phyloP scores from a whole-genome alignment of 2,329 filamentous ascomycete species.

The Trichoderma koningiopsis region DNA sequence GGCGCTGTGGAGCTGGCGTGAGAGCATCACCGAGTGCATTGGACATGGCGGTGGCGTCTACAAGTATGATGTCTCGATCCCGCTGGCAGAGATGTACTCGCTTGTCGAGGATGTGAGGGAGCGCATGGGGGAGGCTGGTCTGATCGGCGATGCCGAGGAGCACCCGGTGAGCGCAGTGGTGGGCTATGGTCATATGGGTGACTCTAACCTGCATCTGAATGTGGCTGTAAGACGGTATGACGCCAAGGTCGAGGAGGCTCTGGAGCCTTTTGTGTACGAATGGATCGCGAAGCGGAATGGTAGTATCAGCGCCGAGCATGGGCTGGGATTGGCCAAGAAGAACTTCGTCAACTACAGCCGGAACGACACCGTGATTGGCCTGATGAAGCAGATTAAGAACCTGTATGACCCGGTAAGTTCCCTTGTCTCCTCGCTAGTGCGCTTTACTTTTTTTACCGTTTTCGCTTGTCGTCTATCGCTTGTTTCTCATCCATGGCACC shows the following conservation, averaged over 20 bases:
- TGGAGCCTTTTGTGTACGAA: slow-evolving; percentile 97
- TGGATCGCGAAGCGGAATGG: slow-evolving; percentile 88
- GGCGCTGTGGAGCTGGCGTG: slow-evolving; percentile 87
- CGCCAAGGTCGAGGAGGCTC: slow-evolving; percentile 78
- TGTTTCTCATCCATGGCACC: neutral
- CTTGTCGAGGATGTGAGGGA: slow-evolving; percentile 83
- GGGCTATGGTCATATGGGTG: slow-evolving; percentile 98
- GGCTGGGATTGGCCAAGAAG: slow-evolving; percentile 92
- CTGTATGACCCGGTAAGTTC: slow-evolving; percentile 87
- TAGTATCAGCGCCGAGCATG: slow-evolving; percentile 96
- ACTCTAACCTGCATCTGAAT: slow-evolving; percentile 93
- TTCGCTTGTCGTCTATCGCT: neutral
- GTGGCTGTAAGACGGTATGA: slow-evolving; percentile 81
- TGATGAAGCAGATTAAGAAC: slow-evolving; percentile 96
- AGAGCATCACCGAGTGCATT: slow-evolving; percentile 86
- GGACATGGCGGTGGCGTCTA: slow-evolving; percentile 94
- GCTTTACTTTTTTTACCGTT: neutral
- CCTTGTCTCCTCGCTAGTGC: neutral
- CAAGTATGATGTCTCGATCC: slow-evolving; percentile 98
- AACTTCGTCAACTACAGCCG: slow-evolving; percentile 92
- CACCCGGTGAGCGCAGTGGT: slow-evolving; percentile 86
- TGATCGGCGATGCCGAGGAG: slow-evolving; percentile 74
- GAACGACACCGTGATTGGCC: slow-evolving; percentile 77
- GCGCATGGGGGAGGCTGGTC: slow-evolving; percentile 70
- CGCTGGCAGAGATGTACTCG: slow-evolving; percentile 80